phyloP scores from a whole-genome alignment of 2,329 filamentous ascomycete species.

The Colletotrichum siamense region DNA sequence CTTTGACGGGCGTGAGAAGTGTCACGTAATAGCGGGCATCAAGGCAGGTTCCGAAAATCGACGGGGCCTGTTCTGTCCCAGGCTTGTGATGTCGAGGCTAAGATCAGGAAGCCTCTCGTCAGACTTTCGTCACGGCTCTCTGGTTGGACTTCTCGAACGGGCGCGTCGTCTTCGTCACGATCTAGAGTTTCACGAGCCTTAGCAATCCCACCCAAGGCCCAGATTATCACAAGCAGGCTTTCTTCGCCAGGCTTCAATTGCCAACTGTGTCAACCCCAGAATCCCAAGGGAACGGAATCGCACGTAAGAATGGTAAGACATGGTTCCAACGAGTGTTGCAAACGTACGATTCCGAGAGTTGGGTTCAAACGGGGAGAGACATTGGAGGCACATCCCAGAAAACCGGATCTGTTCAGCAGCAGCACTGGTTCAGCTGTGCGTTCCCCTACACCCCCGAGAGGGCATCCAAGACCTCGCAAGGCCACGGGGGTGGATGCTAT shows the following conservation, averaged over 20 bases:
- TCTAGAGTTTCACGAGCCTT: neutral
- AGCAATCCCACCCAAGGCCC: neutral
- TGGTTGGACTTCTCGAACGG: neutral
- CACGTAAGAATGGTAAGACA: constrained; percentile 5
- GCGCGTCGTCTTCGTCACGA: neutral
- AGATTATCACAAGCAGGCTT: neutral
- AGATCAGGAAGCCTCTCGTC: neutral
- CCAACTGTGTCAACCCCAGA: neutral
- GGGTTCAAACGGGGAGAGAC: constrained; percentile 5
- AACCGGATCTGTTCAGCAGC: neutral
- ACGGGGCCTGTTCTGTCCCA: neutral
- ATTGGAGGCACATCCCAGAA: neutral
- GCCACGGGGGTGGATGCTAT: neutral
- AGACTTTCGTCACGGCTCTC: neutral
- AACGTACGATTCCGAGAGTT: constrained; percentile 1
- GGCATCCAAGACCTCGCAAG: neutral
- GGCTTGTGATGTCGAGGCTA: neutral
- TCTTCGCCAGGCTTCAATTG: neutral
- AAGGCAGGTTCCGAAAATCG: neutral
- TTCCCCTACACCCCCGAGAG: neutral
- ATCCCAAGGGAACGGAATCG: neutral
- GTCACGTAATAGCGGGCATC: neutral
- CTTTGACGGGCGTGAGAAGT: neutral
- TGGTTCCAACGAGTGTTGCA: neutral
- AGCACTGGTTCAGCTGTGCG: neutral